Evolutionary conservation across 208 protist species (phyloP).

Genomic region (Angomonas ambiguus): DNA sequence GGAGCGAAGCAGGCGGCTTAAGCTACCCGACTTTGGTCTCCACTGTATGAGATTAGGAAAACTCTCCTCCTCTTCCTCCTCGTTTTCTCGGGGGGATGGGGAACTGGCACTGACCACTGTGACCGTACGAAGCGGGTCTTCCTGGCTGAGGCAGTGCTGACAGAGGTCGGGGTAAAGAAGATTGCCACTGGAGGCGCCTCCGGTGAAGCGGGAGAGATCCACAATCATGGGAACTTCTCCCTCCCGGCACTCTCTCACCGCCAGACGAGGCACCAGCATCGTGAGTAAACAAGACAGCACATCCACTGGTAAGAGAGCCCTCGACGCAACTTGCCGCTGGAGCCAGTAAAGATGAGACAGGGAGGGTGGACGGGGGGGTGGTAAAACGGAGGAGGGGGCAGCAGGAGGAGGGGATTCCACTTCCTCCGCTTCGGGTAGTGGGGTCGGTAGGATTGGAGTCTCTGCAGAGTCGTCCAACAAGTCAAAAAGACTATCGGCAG

Average conservation of each 20-base stretch:
- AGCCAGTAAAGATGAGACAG: slow-evolving; percentile 72
- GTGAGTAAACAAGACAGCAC: slow-evolving; percentile 32
- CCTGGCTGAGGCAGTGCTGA: slow-evolving; percentile 16
- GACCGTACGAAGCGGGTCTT: not conserved
- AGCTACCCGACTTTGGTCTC: not conserved
- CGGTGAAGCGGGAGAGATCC: not conserved
- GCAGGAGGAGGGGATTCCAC: not conserved
- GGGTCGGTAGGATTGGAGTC: too few relatives aligned
- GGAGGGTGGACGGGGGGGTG: slow-evolving; percentile 16
- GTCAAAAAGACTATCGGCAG: too few relatives aligned
- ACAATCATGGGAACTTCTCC: slow-evolving; percentile 3
- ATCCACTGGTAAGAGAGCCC: slow-evolving; percentile 49
- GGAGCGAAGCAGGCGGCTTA: not conserved
- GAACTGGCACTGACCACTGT: slow-evolving; percentile 9
- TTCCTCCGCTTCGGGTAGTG: not conserved
- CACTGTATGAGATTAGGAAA: not conserved
- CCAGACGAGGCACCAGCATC: slow-evolving; percentile 26
- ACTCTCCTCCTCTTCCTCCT: not conserved
- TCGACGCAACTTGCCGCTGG: slow-evolving; percentile 68
- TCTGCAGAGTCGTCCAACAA: too few relatives aligned
- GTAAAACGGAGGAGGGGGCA: not conserved
- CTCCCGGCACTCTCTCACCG: slow-evolving; percentile 2
- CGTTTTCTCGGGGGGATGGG: not conserved
- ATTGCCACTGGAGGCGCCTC: not conserved
- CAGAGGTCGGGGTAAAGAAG: slow-evolving; percentile 31